Evolutionary conservation across 2,329 filamentous ascomycete genomes (phyloP), one percentile per base, ranked within the genome.

Genomic region (Lasiodiplodia theobromae): DNA sequence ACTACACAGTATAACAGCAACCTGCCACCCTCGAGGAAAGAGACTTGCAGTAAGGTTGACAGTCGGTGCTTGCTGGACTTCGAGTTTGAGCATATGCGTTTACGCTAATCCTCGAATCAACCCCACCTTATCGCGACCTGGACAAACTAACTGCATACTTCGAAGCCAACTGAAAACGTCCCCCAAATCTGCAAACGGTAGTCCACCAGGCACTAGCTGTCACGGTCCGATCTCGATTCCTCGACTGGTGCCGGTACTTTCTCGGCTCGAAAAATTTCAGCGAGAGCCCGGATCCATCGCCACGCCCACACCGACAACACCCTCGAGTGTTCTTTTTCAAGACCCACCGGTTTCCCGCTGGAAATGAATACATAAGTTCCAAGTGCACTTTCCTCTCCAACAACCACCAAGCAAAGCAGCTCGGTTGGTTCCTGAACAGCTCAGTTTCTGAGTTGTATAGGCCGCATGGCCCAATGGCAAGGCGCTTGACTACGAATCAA

Each of bases 401-500:
- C 40, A 51, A 16, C 25, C 10, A 23, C 10, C 37, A 12, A 56
- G 38, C 57, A 25, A 2, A 4, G 11, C n/a, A 18, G 25, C 23
- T 49, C 4, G 57, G 21, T 31, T 16, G 16, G 5, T 44, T 16
- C 1, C 3, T 44, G 8, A 44, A 6, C 40, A 44, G 1, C 4
- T 23, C 16, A 28, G 16, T 12, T 37, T 18, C 54, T 4, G 54
- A 49, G 12, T 38, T n/a, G 4, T 49, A 63, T 31, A 49, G 68
- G 62, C 68, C 68, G 62, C 68, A 47, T 86, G 84, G 83, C 83
- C 83, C 83, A 85, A 86, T 86, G 84, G 83, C 82, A 86, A 85
- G 84, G 84, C 83, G 83, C 82, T 84, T 86, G 83, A 85, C 84
- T 86, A 85, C 83, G 83, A 84, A 80, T 80, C 78, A 80, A 79